These are phyloP conservation scores for Monosporozyma solicola DNA, from an alignment of 805 yeast species.

Conservation along the genomic window DNA sequence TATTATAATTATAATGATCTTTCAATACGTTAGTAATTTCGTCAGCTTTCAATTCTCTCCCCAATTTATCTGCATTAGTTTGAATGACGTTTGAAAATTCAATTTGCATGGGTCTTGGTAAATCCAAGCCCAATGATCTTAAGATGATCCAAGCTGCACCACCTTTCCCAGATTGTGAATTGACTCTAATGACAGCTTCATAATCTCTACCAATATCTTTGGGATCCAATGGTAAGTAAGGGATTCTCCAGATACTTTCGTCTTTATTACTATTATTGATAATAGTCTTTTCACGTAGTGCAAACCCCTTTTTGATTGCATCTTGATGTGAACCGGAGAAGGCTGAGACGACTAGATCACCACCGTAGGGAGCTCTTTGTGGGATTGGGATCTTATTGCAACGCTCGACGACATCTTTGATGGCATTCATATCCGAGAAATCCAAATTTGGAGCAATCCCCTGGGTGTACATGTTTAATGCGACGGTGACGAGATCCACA, in stretches of 20 bases:
- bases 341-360: slow-evolving; percentile 74
- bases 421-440: slow-evolving; percentile 55
- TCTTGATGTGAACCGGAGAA: slow-evolving; percentile 82
- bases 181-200: slow-evolving; percentile 82
- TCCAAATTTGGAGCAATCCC: slow-evolving; percentile 66
- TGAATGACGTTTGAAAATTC: slow-evolving; percentile 69
- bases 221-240: slow-evolving; percentile 80
- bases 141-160: slow-evolving; percentile 85
- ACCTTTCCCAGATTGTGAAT: slow-evolving; percentile 84
- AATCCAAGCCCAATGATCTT: slow-evolving; percentile 64
- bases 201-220: slow-evolving; percentile 77
- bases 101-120: slow-evolving; percentile 74
- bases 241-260: slow-evolving; percentile 52
- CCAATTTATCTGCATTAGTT: slow-evolving; percentile 56
- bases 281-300: slow-evolving; percentile 31
- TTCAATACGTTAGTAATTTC: slow-evolving; percentile 64
- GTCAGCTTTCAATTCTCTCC: slow-evolving; percentile 57
- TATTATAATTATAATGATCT: slow-evolving; percentile 46
- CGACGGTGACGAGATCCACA: slow-evolving; percentile 72
- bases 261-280: slow-evolving; percentile 26
- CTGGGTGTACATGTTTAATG: slow-evolving; percentile 72
- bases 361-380: slow-evolving; percentile 76
- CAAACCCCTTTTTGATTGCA: slow-evolving; percentile 79
- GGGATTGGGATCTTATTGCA: slow-evolving; percentile 77
- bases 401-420: slow-evolving; percentile 65